Base-by-base conservation (phyloP, 1,139 yeast species). In the Candida buenavistaensis region DNA sequence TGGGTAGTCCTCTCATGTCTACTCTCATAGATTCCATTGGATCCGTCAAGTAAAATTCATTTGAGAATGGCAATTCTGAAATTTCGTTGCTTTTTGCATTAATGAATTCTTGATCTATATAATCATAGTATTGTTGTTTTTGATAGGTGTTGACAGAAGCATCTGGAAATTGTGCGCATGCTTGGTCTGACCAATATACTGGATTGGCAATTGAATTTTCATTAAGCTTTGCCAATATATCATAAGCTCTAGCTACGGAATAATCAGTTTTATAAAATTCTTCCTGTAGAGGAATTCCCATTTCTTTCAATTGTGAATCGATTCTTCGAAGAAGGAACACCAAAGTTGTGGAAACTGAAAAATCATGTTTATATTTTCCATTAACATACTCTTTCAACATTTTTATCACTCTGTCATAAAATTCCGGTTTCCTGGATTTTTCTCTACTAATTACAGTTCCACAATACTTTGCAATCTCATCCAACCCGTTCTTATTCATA, bases 371-470 rank as follows among this genome's bases (percentile, higher is more conserved):
- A 25, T 74, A 48, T 32, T 77, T 75, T 0, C 76, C 80, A 11
- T 71, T 64, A 9, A 74, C 64, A 45, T 72, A 80, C 27, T 72
- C 71, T 40, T 68, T 73, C 39, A 80, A 51, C 35, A 79, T 47
- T 15, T 53, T 59, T 10, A 78, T 52, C 2, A 71, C 55, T 2
- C 60, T 62, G 0, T 54, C 46, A 39, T 62, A 70, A 36, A 50
- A 43, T n/a, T 35, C 36, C 2, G 72, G 68, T n/a, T 36, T 21
- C 7, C 31, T 20, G 6, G 19, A 4, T 11, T 19, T 14, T 14
- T 37, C 41, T 21, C 56, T 59, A n/a, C 8, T 38, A 28, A 16
- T 57, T 44, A 17, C 12, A 9, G 40, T 36, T 10, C 45, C 43
- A 17, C 52, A 54, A 36, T 52, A 59, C 6, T 48, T 29, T 2